Conservation (phyloP, 108 stramenopile genomes). For the Seminavis robusta region DNA sequence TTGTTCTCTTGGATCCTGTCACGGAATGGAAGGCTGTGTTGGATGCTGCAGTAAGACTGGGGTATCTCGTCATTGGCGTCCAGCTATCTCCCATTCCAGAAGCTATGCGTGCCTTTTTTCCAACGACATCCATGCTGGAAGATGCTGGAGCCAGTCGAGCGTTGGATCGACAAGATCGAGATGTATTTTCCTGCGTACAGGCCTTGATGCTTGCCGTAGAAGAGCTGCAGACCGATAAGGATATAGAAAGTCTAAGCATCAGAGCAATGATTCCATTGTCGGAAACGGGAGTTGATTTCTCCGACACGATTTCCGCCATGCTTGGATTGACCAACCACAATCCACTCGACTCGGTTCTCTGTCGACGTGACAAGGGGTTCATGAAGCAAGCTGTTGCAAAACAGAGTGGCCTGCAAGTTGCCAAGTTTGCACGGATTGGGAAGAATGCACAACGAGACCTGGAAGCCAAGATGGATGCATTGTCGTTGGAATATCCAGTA, state of each 20-base stretch:
- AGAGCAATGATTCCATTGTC: constrained; percentile 33
- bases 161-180: constrained; percentile 7
- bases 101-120: constrained; percentile 5
- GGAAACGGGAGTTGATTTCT: constrained; percentile 42
- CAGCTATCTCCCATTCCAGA: constrained; percentile 8
- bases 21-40: constrained; percentile 25
- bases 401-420: constrained; percentile 43
- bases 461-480: constrained; percentile 30
- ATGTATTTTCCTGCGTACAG: constrained; percentile 10
- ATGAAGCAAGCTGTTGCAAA: constrained; percentile 61
- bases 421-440: constrained; percentile 54
- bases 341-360: constrained; percentile 44
- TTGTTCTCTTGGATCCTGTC: constrained; percentile 20
- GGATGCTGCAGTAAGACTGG: constrained; percentile 4
- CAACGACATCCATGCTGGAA: constrained; percentile 1
- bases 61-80: constrained; percentile 6
- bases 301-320: constrained; percentile 42
- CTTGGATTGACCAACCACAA: constrained; percentile 43
- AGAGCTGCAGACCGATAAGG: too few relatives aligned
- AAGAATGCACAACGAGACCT: too few relatives aligned
- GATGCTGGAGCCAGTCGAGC: constrained; percentile 9
- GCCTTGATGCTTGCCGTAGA: constrained; percentile 2
- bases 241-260: constrained; percentile 1
- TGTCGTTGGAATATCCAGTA: constrained; percentile 48
- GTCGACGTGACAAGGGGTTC: constrained; percentile 58